A percentile compares a stretch with the other conserved stretches of the same genome.
Evolutionary conservation across 768 basidiomycete genomes (phyloP).

Genomic region (Leccinum variicolor): DNA sequence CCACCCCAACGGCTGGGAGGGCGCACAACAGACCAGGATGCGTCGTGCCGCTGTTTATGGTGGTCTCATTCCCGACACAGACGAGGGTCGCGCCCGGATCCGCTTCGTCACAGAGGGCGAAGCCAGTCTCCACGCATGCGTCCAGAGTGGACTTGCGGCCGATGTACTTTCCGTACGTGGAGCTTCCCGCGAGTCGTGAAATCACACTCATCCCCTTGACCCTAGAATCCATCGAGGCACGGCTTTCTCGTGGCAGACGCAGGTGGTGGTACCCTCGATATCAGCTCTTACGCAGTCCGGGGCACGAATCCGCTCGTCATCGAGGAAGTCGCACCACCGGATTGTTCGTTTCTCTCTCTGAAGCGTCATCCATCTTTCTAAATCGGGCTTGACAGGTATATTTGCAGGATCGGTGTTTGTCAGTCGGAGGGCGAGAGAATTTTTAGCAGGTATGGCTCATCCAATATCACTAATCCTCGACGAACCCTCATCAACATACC

Average conservation of each 20-base stretch:
- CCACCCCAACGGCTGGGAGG: slow-evolving; percentile 84
- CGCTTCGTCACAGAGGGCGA: slow-evolving; percentile 83
- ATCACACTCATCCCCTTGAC: slow-evolving; percentile 3
- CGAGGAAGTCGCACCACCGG: slow-evolving; percentile 80
- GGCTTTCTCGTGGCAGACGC: slow-evolving; percentile 81
- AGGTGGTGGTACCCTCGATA: slow-evolving; percentile 78
- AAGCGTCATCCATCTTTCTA: background rate
- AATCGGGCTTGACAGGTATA: slow-evolving; percentile 45
- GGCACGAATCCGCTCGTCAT: slow-evolving; percentile 69
- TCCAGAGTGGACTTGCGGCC: slow-evolving; percentile 71
- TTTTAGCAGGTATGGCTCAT: slow-evolving; percentile 55
- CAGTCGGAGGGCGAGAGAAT: slow-evolving; percentile 67
- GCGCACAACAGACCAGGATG: slow-evolving; percentile 73
- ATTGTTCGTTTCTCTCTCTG: slow-evolving; percentile 47
- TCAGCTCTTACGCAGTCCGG: slow-evolving; percentile 75
- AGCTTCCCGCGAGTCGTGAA: background rate
- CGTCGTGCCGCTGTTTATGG: slow-evolving; percentile 69
- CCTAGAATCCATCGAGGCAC: slow-evolving; percentile 66
- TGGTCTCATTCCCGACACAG: slow-evolving; percentile 70
- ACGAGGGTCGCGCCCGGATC: slow-evolving; percentile 68
- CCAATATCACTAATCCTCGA: background rate
- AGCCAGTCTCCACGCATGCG: slow-evolving; percentile 79
- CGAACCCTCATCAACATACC: slow-evolving; percentile 3
- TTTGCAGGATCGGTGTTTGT: slow-evolving; percentile 85
- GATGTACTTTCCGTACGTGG: slow-evolving; percentile 67